These are phyloP conservation scores for Colletotrichum ledebouriae DNA, from an alignment of 2,329 filamentous ascomycete genomes.

Conservation along the genomic window DNA sequence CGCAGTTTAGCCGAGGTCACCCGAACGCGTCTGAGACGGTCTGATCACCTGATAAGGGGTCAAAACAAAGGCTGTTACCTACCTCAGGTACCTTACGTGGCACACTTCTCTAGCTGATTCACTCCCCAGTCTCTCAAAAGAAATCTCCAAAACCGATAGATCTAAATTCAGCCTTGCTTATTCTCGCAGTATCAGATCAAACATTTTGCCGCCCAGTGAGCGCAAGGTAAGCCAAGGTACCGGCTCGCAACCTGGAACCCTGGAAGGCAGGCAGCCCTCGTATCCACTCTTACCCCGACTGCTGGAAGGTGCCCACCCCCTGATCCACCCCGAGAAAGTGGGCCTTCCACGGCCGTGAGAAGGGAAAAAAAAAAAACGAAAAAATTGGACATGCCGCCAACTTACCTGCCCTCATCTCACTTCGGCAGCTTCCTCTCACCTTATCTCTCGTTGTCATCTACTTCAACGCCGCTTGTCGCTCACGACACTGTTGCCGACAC, in stretches of 20 bases:
- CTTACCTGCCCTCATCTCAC: constrained; percentile 26
- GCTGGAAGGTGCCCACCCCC: constrained; percentile 17
- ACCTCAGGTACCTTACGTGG: not conserved
- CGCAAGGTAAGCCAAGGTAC: not conserved
- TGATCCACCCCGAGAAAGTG: constrained; percentile 42
- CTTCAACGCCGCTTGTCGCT: not conserved
- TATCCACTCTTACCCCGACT: constrained; percentile 38
- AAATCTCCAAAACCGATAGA: not conserved
- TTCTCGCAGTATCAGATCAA: constrained; percentile 21
- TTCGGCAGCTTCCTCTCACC: constrained; percentile 11
- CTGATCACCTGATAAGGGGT: constrained; percentile 8
- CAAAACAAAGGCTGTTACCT: not conserved
- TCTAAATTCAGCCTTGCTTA: constrained; percentile 21
- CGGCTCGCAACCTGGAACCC: constrained; percentile 1
- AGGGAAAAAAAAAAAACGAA: constrained; percentile 36
- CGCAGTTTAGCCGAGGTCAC: constrained; percentile 30
- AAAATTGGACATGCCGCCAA: constrained; percentile 31
- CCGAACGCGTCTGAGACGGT: constrained; percentile 26
- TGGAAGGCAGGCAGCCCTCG: constrained; percentile 28
- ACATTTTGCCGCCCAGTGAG: constrained; percentile 11
- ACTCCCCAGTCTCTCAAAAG: not conserved
- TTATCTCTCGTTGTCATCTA: constrained; percentile 8
- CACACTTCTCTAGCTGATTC: not conserved
- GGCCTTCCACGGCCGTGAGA: constrained; percentile 30
- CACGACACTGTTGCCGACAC: not conserved